Evolutionary conservation across 805 yeast species (phyloP).

Genomic region (Wickerhamiella qilinensis): DNA sequence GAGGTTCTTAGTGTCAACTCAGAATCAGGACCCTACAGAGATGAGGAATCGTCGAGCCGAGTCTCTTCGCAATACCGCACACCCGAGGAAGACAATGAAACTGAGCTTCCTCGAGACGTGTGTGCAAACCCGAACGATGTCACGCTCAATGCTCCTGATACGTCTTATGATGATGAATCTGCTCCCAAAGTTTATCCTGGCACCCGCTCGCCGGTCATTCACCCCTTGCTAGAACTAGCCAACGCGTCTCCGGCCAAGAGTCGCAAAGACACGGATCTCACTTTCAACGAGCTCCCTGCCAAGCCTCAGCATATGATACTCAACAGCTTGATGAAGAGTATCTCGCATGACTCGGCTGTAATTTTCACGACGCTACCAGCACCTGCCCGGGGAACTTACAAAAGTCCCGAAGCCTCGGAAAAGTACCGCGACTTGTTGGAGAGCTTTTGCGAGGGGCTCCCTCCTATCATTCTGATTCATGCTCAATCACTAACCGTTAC

Average conservation of each 20-base stretch:
- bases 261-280: constrained; percentile 15
- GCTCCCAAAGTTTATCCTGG: neutral
- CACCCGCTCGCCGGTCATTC: neutral
- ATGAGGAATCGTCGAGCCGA: neutral
- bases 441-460: constrained; percentile 65
- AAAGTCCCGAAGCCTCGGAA: constrained; percentile 46
- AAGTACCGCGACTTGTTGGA: constrained; percentile 66
- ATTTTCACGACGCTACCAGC: constrained; percentile 84
- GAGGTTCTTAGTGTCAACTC: neutral
- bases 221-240: neutral
- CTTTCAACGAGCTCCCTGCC: constrained; percentile 82
- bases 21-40: neutral
- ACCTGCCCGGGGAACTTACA: constrained; percentile 71
- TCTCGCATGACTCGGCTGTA: constrained; percentile 51
- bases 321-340: constrained; percentile 63
- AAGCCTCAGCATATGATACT: constrained; percentile 77
- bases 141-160: neutral
- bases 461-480: constrained; percentile 69
- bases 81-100: constrained; percentile 7
- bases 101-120: constrained; percentile 14
- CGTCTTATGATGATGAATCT: neutral
- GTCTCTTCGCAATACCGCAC: neutral
- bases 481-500: constrained; percentile 95
- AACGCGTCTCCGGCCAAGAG: constrained; percentile 33
- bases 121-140: neutral